Evolutionary conservation across 148 eudicot species (phyloP), one percentile per base, ranked within the genome.

Genomic region (Polygonum aviculare): DNA sequence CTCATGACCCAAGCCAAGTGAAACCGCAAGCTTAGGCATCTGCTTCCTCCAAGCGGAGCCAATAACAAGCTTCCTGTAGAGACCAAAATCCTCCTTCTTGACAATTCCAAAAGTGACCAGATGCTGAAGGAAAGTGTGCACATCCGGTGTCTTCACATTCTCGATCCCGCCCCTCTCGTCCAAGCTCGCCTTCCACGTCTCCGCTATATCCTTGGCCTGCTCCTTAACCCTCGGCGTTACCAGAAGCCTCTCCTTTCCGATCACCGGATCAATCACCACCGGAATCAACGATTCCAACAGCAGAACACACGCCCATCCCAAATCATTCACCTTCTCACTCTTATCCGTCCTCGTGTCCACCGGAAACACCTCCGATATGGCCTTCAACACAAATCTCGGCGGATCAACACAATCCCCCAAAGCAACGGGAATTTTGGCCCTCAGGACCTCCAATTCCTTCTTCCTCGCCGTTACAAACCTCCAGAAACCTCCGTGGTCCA

Each of bases 41-140:
- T 96, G 99, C 83, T 93, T 96, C 85, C 99, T 76, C 98, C 99
- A 93, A 78, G 99, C 99, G 38, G 98, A 96, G 1, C 85, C 98
- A 77, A 96, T 89, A 80, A 96, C 95, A 51, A 96, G 98, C 89
- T 88, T 91, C 80, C 94, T 78, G 55, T 96, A 96, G 78, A 96
- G 83, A 31, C 81, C 93, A 44, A 96, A 73, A 82, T 96, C 99
- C 49, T 84, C 92, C 76, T 88, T 78, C 83, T 90, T 88, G 1
- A 93, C 98, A 84, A 96, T 91, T 63, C 98, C 99, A 57, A 96
- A 96, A 54, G 97, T 96, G 41, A 93, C 90, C 84, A 96, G 80
- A 81, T 96, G 98, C 85, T 96, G 98, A 82, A 93, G 77, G 65
- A 93, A 96, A 0, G 98, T 93, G 76, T 96, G 99, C 76, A 96